A percentile compares a stretch with the other conserved stretches of the same genome.
Conservation (phyloP, 2,329 filamentous ascomycete species). For the Ceratocystis cacaofunesta region DNA sequence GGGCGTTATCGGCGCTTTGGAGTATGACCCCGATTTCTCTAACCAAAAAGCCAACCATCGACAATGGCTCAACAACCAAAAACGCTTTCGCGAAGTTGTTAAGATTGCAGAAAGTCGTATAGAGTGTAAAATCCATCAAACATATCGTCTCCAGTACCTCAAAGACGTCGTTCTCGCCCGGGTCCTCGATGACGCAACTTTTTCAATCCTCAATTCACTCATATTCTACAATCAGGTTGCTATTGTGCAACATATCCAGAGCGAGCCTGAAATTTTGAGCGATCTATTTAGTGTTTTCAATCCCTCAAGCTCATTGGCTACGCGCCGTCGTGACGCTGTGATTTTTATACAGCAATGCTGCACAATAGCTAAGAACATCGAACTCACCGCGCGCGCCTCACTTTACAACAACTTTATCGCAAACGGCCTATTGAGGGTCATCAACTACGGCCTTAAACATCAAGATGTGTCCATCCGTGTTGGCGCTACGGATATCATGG, state of each 20-base stretch:
- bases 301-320: conserved; percentile 45
- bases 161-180: conserved; percentile 96
- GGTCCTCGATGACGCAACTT: conserved; percentile 93
- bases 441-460: conserved; percentile 81
- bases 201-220: conserved; percentile 89
- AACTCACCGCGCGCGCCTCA: conserved; percentile 63
- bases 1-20: conserved; percentile 85
- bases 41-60: conserved; percentile 95
- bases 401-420: conserved; percentile 83
- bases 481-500: conserved; percentile 83
- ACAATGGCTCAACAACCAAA: conserved; percentile 76
- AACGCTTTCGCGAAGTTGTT: conserved; percentile 91
- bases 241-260: conserved; percentile 88
- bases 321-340: conserved; percentile 82
- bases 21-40: conserved; percentile 97
- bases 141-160: conserved; percentile 87
- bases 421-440: conserved; percentile 75
- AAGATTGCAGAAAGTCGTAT: conserved; percentile 72
- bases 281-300: conserved; percentile 81
- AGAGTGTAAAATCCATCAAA: conserved; percentile 84
- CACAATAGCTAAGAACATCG: conserved; percentile 83
- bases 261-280: conserved; percentile 59
- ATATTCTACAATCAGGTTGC: conserved; percentile 99
- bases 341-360: conserved; percentile 96
- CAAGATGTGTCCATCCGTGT: conserved; percentile 72